Conservation (phyloP, 352 stramenopile species). For the Globisporangium rhizosaccharum region DNA sequence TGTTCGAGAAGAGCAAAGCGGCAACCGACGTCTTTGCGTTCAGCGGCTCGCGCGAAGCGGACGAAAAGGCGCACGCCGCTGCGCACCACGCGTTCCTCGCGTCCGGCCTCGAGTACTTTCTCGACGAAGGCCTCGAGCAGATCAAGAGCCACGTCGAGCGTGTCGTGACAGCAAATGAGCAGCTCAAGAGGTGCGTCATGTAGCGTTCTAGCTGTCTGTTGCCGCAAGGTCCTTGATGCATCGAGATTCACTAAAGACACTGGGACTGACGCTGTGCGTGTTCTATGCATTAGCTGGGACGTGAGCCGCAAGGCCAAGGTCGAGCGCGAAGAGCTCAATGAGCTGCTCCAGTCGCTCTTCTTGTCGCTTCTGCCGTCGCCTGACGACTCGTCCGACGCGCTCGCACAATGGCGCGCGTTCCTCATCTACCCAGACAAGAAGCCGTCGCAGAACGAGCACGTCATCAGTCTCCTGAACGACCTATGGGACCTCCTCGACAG, state of each 20-base stretch:
- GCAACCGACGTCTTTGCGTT: constrained; percentile 12
- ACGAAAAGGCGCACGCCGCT: constrained; percentile 30
- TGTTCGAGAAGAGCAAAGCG: constrained; percentile 56
- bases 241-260: background rate
- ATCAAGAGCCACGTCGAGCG: constrained; percentile 63
- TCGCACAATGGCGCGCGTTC: constrained; percentile 55
- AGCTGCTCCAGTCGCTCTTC: constrained; percentile 66
- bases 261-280: background rate
- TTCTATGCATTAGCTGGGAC: constrained; percentile 32
- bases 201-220: background rate
- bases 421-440: constrained; percentile 76
- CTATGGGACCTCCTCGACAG: constrained; percentile 80
- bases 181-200: constrained; percentile 40
- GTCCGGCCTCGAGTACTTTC: constrained; percentile 77
- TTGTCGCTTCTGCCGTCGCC: constrained; percentile 43
- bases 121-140: constrained; percentile 51
- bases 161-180: constrained; percentile 37
- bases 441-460: constrained; percentile 56
- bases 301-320: constrained; percentile 68
- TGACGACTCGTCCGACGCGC: constrained; percentile 16
- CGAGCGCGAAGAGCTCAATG: constrained; percentile 63
- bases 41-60: constrained; percentile 19
- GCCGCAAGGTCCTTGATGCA: background rate
- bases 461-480: constrained; percentile 78
- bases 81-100: constrained; percentile 66